Evolutionary conservation across 2,329 filamentous ascomycete species (phyloP).

Genomic region (Fusarium napiforme): DNA sequence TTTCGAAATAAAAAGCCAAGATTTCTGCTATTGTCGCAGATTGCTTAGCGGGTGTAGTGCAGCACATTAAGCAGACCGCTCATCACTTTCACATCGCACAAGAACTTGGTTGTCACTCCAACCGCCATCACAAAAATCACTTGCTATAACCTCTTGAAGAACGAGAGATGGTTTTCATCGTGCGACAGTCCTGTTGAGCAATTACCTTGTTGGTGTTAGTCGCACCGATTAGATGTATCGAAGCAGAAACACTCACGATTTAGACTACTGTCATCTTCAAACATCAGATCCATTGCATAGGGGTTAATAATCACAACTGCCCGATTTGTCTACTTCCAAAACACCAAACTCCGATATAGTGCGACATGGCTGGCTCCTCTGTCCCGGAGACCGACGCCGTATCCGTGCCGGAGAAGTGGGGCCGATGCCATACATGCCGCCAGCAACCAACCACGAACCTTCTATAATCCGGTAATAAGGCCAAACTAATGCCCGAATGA

Average conservation of each 20-base stretch:
- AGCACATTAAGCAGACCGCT: conserved; percentile 23
- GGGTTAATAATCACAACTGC: background rate
- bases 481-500: background rate
- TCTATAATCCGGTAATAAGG: conserved; percentile 17
- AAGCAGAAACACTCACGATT: background rate
- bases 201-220: background rate
- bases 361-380: background rate
- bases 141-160: background rate
- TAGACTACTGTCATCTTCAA: background rate
- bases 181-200: conserved; percentile 1
- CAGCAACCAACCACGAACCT: background rate
- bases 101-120: conserved; percentile 10
- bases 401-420: conserved; percentile 27
- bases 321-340: background rate
- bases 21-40: conserved; percentile 32
- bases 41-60: conserved; percentile 10
- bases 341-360: background rate
- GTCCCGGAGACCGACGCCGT: background rate
- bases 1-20: conserved; percentile 19
- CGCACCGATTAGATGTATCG: background rate
- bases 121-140: background rate
- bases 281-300: background rate
- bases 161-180: background rate
- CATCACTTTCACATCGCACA: conserved; percentile 7
- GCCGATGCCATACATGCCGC: conserved; percentile 2